These are phyloP conservation scores for Amanita brunnescens DNA, from an alignment of 768 basidiomycete species.

Conservation along the genomic window DNA sequence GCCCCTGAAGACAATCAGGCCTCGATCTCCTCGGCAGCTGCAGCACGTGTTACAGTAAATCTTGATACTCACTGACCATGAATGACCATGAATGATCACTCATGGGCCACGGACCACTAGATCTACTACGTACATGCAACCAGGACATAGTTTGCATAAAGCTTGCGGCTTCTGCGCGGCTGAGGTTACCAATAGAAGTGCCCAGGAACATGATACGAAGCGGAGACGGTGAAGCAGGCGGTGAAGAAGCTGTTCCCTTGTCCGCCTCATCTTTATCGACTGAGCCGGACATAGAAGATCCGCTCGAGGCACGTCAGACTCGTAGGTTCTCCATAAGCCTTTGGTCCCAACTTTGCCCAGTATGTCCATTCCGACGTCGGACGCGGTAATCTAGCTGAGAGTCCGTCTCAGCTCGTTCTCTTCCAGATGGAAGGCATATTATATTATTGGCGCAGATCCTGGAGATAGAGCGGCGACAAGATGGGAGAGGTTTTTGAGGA, in stretches of 20 bases:
- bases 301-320: slow-evolving; percentile 46
- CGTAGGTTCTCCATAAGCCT: slow-evolving; percentile 88
- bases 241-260: slow-evolving; percentile 18
- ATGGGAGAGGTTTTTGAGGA: slow-evolving; percentile 63
- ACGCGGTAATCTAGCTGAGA: slow-evolving; percentile 53
- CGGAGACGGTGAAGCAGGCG: slow-evolving; percentile 34
- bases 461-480: slow-evolving; percentile 32
- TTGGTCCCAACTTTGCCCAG: slow-evolving; percentile 68
- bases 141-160: slow-evolving; percentile 75
- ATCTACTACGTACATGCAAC: too few species aligned
- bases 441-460: slow-evolving; percentile 50
- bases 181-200: slow-evolving; percentile 88
- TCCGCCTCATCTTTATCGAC: slow-evolving; percentile 10
- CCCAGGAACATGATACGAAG: slow-evolving; percentile 88
- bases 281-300: slow-evolving; percentile 11
- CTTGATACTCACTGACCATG: too few species aligned
- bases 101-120: too few species aligned
- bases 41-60: too few species aligned
- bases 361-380: slow-evolving; percentile 53
- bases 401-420: slow-evolving; percentile 78
- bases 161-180: slow-evolving; percentile 50
- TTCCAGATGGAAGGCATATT: slow-evolving; percentile 95
- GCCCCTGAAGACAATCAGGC: too few species aligned
- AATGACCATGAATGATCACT: too few species aligned
- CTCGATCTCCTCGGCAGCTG: too few species aligned